These are phyloP conservation scores for Neurospora intermedia DNA, from an alignment of 495 filamentous ascomycete genomes.

Conservation along the genomic window DNA sequence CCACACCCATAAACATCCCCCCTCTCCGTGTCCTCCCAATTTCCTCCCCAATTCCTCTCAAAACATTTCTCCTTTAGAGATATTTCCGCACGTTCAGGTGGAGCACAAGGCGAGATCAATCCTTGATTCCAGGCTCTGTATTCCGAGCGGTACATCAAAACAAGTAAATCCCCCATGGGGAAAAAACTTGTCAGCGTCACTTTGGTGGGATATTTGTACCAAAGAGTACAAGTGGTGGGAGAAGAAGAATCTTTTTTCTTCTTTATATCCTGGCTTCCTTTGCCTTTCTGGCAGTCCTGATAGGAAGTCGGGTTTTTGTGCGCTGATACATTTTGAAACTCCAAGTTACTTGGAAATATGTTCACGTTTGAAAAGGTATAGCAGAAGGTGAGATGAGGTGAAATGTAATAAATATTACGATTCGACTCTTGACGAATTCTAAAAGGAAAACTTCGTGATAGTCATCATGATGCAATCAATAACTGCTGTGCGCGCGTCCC, in stretches of 20 bases:
- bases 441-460: background rate
- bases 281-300: background rate
- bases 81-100: constrained; percentile 45
- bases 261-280: background rate
- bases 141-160: constrained; percentile 47
- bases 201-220: background rate
- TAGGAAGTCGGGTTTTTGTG: background rate
- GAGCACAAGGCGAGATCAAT: constrained; percentile 55
- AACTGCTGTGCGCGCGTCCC: background rate
- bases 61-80: background rate
- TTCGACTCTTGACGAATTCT: background rate
- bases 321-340: background rate
- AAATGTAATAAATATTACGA: background rate
- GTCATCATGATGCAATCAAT: background rate
- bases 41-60: too few species aligned
- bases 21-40: too few species aligned
- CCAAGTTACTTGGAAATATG: too few species aligned
- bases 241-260: background rate
- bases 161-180: too few species aligned
- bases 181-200: background rate
- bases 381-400: background rate
- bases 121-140: constrained; percentile 51
- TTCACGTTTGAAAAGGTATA: background rate
- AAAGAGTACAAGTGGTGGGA: background rate
- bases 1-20: too few species aligned